These are phyloP conservation scores for Hypoxylon perforatum DNA, from an alignment of 495 filamentous ascomycete species.

Conservation along the genomic window DNA sequence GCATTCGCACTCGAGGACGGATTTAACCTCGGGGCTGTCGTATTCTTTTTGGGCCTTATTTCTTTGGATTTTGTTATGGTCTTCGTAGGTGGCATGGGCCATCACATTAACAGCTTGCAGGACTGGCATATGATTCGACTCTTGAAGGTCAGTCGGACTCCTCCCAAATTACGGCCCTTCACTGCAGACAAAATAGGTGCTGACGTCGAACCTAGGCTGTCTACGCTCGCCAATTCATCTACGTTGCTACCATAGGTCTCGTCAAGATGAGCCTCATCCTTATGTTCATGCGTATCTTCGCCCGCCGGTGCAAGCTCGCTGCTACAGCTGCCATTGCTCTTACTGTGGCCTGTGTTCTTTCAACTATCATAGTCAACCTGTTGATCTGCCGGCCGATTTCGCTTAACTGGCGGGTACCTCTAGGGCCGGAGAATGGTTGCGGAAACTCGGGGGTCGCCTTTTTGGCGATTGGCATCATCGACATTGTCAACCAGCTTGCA, in stretches of 20 bases:
- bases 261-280: constrained; percentile 39
- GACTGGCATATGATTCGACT: constrained; percentile 37
- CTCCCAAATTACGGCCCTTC: neutral
- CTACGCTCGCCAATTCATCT: constrained; percentile 36
- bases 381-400: constrained; percentile 32
- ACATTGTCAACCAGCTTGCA: constrained; percentile 49
- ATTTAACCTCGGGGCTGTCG: constrained; percentile 27
- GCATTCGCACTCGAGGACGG: constrained; percentile 31
- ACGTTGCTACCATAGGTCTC: constrained; percentile 28
- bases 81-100: constrained; percentile 28
- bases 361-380: constrained; percentile 21
- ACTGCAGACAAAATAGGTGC: neutral
- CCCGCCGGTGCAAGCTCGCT: constrained; percentile 11
- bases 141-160: constrained; percentile 24
- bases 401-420: constrained; percentile 19
- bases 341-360: constrained; percentile 32
- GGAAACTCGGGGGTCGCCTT: constrained; percentile 25
- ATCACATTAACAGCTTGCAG: constrained; percentile 24
- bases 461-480: constrained; percentile 20
- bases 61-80: constrained; percentile 33
- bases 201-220: constrained; percentile 19
- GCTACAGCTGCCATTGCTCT: constrained; percentile 18
- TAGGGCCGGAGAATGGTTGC: constrained; percentile 4
- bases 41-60: constrained; percentile 32
- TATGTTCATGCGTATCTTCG: constrained; percentile 38